Percentiles rank a stretch among this genome's conserved stretches.
Conservation (phyloP, 2,329 filamentous ascomycete species). For the Aspergillus floridensis region DNA sequence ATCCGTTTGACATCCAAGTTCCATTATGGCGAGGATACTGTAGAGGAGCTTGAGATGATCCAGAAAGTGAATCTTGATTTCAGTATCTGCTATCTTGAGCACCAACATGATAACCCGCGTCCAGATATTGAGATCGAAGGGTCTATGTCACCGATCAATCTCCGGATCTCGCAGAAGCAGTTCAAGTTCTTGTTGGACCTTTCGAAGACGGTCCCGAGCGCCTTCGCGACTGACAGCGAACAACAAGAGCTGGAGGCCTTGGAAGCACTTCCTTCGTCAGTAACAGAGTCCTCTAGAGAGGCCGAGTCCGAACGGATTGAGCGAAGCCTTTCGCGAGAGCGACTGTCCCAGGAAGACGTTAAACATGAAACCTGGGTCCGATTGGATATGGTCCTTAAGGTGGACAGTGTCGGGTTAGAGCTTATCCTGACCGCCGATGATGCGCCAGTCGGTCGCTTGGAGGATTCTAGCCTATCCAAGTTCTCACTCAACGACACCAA, state of each 20-base stretch:
- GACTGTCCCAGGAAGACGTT: conserved; percentile 69
- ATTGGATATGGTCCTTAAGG: conserved; percentile 85
- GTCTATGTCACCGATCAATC: conserved; percentile 87
- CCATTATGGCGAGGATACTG: conserved; percentile 67
- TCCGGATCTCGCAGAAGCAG: conserved; percentile 86
- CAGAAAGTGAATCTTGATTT: conserved; percentile 95
- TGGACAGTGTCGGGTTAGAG: conserved; percentile 84
- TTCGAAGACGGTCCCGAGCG: conserved; percentile 80
- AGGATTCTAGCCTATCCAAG: conserved; percentile 79
- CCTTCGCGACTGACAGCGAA: conserved; percentile 73
- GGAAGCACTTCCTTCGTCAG: conserved; percentile 64
- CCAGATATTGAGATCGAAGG: conserved; percentile 92
- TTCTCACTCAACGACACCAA: conserved; percentile 93
- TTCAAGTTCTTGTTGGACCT: conserved; percentile 86
- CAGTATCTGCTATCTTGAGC: conserved; percentile 86
- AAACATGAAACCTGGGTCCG: conserved; percentile 80
- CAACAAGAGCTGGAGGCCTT: conserved; percentile 71
- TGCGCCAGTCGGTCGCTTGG: conserved; percentile 73
- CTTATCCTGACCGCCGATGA: conserved; percentile 74
- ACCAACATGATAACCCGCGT: conserved; percentile 70
- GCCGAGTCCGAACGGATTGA: conserved; percentile 50
- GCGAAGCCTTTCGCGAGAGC: conserved; percentile 49
- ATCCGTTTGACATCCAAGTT: conserved; percentile 88
- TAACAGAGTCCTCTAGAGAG: conserved; percentile 50
- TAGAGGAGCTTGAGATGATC: conserved; percentile 92